These are phyloP conservation scores for Conidiobolus incongruus DNA, from an alignment of 371 early-diverging fungal species.

Conservation along the genomic window DNA sequence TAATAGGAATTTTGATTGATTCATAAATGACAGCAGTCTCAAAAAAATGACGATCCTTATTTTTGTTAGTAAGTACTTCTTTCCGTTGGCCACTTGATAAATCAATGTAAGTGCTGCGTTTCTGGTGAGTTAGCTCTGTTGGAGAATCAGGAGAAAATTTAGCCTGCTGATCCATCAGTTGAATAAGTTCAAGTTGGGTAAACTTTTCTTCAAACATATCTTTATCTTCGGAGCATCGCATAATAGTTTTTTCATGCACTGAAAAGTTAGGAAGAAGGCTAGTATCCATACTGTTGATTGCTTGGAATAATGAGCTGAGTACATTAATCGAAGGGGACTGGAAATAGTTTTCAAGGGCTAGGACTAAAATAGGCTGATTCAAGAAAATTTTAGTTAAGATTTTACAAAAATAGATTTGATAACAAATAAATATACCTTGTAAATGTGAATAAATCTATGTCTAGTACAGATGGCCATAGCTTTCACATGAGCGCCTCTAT, in stretches of 20 bases:
- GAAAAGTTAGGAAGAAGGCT: conserved; percentile 53
- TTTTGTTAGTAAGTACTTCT: conserved; percentile 17
- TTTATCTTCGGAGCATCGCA: conserved; percentile 57
- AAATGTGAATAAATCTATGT: conserved; percentile 75
- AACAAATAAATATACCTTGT: conserved; percentile 41
- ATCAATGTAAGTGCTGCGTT: conserved; percentile 25
- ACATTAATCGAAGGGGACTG: conserved; percentile 42
- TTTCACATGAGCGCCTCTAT: conserved; percentile 72
- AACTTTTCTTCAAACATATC: conserved; percentile 73
- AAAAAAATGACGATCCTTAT: conserved; percentile 67
- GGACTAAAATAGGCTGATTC: conserved; percentile 65
- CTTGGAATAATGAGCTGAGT: conserved; percentile 50
- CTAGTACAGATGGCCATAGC: conserved; percentile 84
- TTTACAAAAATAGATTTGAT: background rate
- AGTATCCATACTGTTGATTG: conserved; percentile 75
- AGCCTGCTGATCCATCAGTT: conserved; percentile 6
- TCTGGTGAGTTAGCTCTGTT: conserved; percentile 8
- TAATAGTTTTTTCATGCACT: conserved; percentile 43
- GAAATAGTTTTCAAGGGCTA: conserved; percentile 84
- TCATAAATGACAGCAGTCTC: conserved; percentile 66
- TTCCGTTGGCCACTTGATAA: conserved; percentile 19
- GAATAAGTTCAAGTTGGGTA: conserved; percentile 9
- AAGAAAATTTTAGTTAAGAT: too few species aligned
- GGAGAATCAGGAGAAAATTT: background rate
- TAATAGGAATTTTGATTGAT: conserved; percentile 60